Base-by-base conservation (phyloP, 768 basidiomycete species). In the Mycena galericulata region DNA sequence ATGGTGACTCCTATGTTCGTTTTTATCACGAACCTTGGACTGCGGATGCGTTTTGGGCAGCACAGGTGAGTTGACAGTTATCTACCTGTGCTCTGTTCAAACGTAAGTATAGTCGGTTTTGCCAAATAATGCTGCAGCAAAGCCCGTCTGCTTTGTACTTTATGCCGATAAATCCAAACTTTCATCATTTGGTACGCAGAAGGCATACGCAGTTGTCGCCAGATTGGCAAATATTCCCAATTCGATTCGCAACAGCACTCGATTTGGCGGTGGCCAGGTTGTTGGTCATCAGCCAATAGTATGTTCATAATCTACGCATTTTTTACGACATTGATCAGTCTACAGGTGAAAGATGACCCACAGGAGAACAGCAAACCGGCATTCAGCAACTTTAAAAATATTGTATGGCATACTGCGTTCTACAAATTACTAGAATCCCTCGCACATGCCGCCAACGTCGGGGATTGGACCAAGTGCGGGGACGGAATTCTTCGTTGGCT, bases 1-100 rank as follows among this genome's bases (percentile, higher is more conserved):
- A 80, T 63, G 77, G 73, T 1, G 32, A 57, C 1, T n/a, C 26
- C 1, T 82, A 72, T 54, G 65, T 71, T 14, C 71, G 75, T 0
- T 77, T 82, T 51, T 59, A 78, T 30, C 67, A 81, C 59, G 80
- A 85, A 46, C 82, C 82, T 9, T 82, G 81, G 78, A 82, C 80
- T n/a, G 82, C 77, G 2, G 60, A 82, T 41, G n/a, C 45, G 9
- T 85, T 75, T 32, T 84, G 81, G 82, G 68, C 80, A 6, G 72
- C 79, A 4, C 80, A 84, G 74, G 83, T 82, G 65, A 32, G 72
- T 50, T 4, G 29, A 30, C 10, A 6, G 8, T 20, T 17, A 2
- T 59, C 12, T 32, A 10, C 24, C 10, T 1, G 18, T 30, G 4
- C 17, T 41, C 38, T 4, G 4, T 24, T 46, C 27, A 11, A 36